phyloP scores from a whole-genome alignment of 495 filamentous ascomycete genomes.

The Penicillium taxi region DNA sequence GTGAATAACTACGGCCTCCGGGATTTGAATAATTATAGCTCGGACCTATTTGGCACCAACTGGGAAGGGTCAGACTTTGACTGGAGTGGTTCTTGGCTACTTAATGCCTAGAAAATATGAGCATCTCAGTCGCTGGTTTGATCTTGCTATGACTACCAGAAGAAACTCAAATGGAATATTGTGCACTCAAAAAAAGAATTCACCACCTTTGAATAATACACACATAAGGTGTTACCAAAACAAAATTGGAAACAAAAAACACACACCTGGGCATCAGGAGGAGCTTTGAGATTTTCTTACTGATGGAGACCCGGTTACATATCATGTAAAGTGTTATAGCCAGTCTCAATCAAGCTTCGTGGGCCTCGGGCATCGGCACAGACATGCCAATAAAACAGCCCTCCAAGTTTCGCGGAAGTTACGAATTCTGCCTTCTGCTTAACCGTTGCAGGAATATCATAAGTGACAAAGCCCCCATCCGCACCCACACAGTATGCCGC shows the following conservation, averaged over 20 bases:
- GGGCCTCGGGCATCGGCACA: constrained; percentile 62
- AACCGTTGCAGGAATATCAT: constrained; percentile 81
- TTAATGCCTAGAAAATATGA: constrained; percentile 23
- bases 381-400: constrained; percentile 90
- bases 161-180: no score
- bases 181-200: no score
- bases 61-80: constrained; percentile 26
- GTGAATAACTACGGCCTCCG: constrained; percentile 10
- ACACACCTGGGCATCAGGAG: not conserved
- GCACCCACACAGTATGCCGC: constrained; percentile 73
- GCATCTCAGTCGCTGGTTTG: constrained; percentile 17
- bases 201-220: no score
- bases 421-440: constrained; percentile 76
- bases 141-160: not conserved
- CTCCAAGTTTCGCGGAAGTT: constrained; percentile 66
- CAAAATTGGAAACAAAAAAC: no score
- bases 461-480: constrained; percentile 80
- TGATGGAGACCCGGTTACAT: no score
- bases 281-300: no score
- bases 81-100: constrained; percentile 24
- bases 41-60: constrained; percentile 17
- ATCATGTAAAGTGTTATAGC: constrained; percentile 63
- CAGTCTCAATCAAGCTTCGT: constrained; percentile 66
- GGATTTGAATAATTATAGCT: constrained; percentile 11
- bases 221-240: no score